A percentile compares a stretch with the other conserved stretches of the same genome.
Conservation (phyloP, 2,329 filamentous ascomycete species). For the Alternaria gaisen region DNA sequence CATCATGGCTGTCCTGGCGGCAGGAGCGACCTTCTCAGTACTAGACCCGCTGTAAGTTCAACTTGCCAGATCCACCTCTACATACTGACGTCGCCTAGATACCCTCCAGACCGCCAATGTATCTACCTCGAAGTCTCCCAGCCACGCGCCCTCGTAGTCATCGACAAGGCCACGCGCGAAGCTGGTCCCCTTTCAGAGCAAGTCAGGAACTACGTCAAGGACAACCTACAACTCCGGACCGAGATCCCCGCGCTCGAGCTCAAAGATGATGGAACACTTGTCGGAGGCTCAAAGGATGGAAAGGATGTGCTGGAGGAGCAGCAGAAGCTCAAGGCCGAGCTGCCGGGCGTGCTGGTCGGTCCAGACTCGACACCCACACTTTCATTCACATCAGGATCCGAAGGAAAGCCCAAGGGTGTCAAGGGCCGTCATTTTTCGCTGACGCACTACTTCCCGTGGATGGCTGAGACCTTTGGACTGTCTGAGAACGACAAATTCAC, state of each 20-base stretch:
- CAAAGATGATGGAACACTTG: slow-evolving; percentile 72
- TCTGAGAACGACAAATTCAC: slow-evolving; percentile 79
- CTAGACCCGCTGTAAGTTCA: slow-evolving; percentile 78
- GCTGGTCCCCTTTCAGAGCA: slow-evolving; percentile 68
- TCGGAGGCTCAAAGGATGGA: slow-evolving; percentile 72
- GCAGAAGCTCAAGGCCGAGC: slow-evolving; percentile 61
- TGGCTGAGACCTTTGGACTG: slow-evolving; percentile 82
- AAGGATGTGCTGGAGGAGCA: slow-evolving; percentile 71
- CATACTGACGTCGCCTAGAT: slow-evolving; percentile 57
- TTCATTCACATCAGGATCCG: slow-evolving; percentile 68
- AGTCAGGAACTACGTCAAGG: slow-evolving; percentile 73
- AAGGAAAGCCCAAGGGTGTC: slow-evolving; percentile 87
- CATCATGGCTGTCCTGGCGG: slow-evolving; percentile 76
- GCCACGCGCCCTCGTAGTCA: slow-evolving; percentile 75
- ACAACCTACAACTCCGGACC: slow-evolving; percentile 75
- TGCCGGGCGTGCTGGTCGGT: slow-evolving; percentile 79
- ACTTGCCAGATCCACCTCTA: neutral
- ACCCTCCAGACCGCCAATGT: slow-evolving; percentile 81
- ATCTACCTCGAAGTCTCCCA: slow-evolving; percentile 84
- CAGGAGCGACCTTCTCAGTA: slow-evolving; percentile 68
- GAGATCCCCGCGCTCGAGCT: slow-evolving; percentile 78
- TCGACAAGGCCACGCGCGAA: slow-evolving; percentile 75
- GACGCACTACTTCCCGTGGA: slow-evolving; percentile 90
- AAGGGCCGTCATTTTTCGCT: slow-evolving; percentile 86
- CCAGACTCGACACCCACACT: slow-evolving; percentile 85